A percentile compares a stretch with the other conserved stretches of the same genome.
phyloP scores from a whole-genome alignment of 148 eudicot species.

The Fagopyrum tataricum region DNA sequence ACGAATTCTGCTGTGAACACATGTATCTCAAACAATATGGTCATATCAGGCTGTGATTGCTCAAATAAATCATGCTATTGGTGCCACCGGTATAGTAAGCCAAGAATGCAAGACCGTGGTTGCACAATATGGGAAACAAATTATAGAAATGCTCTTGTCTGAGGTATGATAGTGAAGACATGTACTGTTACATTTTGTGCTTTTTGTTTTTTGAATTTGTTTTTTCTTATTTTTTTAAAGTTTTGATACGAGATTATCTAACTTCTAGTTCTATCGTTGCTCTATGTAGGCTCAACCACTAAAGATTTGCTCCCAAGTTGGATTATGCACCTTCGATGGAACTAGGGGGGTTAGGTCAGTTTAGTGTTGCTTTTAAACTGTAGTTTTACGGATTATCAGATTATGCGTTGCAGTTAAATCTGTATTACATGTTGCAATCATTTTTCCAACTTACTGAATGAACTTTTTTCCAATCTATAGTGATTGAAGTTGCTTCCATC shows the following conservation, averaged over 20 bases:
- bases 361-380: constrained; percentile 3
- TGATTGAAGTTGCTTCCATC: neutral
- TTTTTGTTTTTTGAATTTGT: neutral
- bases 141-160: constrained; percentile 51
- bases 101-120: constrained; percentile 85
- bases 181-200: neutral
- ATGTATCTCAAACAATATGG: neutral
- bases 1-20: no score
- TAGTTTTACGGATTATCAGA: neutral
- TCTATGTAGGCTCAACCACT: constrained; percentile 44
- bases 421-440: neutral
- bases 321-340: constrained; percentile 60
- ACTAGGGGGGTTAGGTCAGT: constrained; percentile 54
- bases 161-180: constrained; percentile 31
- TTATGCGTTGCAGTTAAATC: neutral
- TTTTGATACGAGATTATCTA: neutral
- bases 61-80: constrained; percentile 89
- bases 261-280: neutral
- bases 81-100: constrained; percentile 80
- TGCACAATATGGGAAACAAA: constrained; percentile 56
- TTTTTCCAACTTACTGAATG: no score
- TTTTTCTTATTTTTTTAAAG: no score
- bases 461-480: neutral
- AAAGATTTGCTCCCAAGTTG: constrained; percentile 69
- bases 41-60: constrained; percentile 56